Evolutionary conservation across 208 protist species (phyloP).

Genomic region (Perkinsela sp.): DNA sequence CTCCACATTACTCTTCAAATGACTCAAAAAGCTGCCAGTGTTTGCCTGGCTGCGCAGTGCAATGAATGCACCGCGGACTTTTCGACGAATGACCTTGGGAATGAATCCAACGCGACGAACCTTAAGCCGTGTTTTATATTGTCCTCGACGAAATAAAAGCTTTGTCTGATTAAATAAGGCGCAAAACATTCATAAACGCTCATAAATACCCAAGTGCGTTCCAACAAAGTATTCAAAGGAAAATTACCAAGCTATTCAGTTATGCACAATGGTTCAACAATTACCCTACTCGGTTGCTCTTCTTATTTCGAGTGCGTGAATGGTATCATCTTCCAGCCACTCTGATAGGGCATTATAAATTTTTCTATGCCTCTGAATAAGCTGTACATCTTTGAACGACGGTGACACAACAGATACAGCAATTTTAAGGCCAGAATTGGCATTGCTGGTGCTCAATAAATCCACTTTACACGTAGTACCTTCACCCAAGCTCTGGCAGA

Average conservation of each 20-base stretch:
- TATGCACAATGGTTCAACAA: too few relatives aligned
- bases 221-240: too few relatives aligned
- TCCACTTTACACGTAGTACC: too few relatives aligned
- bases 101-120: conserved; percentile 56
- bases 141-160: conserved; percentile 17
- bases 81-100: conserved; percentile 37
- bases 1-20: conserved; percentile 39
- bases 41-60: conserved; percentile 46
- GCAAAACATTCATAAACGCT: too few relatives aligned
- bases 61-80: conserved; percentile 41
- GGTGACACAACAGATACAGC: background rate
- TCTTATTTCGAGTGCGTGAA: background rate
- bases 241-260: too few relatives aligned
- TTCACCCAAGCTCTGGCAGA: too few relatives aligned
- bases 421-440: too few relatives aligned
- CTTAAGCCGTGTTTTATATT: conserved; percentile 56
- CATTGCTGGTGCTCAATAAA: too few relatives aligned
- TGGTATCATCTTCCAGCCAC: background rate
- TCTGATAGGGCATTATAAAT: background rate
- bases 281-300: background rate
- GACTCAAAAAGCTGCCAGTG: conserved; percentile 39
- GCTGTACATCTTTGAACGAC: background rate
- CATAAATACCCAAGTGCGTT: too few relatives aligned
- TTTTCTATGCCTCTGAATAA: background rate
- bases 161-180: conserved; percentile 13